Conservation (phyloP, 2,329 filamentous ascomycete species). For the Pseudonectria buxi region DNA sequence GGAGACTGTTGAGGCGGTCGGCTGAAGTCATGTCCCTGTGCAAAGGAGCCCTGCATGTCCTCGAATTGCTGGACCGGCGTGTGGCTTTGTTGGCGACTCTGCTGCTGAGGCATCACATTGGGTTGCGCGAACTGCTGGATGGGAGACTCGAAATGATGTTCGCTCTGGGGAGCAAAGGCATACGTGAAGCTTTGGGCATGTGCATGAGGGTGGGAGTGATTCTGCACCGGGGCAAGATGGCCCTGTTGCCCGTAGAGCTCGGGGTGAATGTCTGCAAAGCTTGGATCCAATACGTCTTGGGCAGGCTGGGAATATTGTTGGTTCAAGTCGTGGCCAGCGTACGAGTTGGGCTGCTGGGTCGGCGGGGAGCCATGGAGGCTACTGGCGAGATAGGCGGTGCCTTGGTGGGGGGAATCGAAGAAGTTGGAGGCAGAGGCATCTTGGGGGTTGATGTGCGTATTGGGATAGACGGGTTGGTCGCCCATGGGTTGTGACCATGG, state of each 20-base stretch:
- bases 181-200: constrained; percentile 30
- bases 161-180: constrained; percentile 26
- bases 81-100: constrained; percentile 26
- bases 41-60: constrained; percentile 19
- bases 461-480: constrained; percentile 27
- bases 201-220: constrained; percentile 25
- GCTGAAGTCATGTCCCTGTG: constrained; percentile 19
- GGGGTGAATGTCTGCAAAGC: constrained; percentile 30
- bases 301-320: constrained; percentile 28
- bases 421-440: constrained; percentile 27
- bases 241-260: constrained; percentile 31
- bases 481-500: constrained; percentile 31
- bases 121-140: constrained; percentile 27
- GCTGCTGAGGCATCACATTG: constrained; percentile 27
- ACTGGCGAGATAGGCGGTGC: constrained; percentile 26
- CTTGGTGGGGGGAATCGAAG: constrained; percentile 27
- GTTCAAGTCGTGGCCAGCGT: constrained; percentile 25
- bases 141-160: constrained; percentile 26
- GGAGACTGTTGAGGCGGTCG: constrained; percentile 25
- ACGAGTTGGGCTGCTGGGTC: constrained; percentile 22
- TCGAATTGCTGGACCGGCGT: constrained; percentile 29
- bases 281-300: constrained; percentile 31
- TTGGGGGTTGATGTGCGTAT: constrained; percentile 22
- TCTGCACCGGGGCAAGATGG: constrained; percentile 26
- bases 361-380: constrained; percentile 24